Conservation (phyloP, 495 filamentous ascomycete genomes). For the Penicillium pancosmium region DNA sequence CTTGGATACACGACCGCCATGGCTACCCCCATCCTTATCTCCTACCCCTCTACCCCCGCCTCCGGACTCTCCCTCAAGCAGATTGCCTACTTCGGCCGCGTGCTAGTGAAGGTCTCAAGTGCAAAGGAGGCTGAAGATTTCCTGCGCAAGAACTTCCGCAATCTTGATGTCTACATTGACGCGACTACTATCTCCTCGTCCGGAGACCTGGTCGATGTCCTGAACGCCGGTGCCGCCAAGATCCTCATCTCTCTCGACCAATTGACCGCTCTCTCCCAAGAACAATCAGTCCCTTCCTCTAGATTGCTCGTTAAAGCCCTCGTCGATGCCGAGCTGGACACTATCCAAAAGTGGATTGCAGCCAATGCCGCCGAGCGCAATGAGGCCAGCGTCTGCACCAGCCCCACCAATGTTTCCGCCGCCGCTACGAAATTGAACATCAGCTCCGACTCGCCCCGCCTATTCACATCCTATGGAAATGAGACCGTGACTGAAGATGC, state of each 20-base stretch:
- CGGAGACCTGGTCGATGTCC: constrained; percentile 74
- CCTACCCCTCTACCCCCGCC: constrained; percentile 43
- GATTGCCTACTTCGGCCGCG: constrained; percentile 76
- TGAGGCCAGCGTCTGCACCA: constrained; percentile 55
- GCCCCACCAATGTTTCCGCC: constrained; percentile 53
- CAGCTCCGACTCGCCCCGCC: constrained; percentile 40
- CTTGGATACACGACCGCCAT: constrained; percentile 34
- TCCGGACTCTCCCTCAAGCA: constrained; percentile 65
- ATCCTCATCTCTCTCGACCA: constrained; percentile 78
- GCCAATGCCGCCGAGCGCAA: constrained; percentile 51
- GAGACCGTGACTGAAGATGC: constrained; percentile 43
- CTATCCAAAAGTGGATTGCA: constrained; percentile 41
- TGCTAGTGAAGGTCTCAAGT: constrained; percentile 68
- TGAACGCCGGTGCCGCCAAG: constrained; percentile 85
- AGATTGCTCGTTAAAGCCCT: constrained; percentile 56
- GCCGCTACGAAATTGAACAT: constrained; percentile 44
- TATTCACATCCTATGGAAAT: constrained; percentile 39
- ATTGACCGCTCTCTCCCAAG: constrained; percentile 52
- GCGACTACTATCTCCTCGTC: constrained; percentile 66
- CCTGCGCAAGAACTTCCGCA: constrained; percentile 65
- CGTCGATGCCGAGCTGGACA: constrained; percentile 37
- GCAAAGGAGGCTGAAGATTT: constrained; percentile 66
- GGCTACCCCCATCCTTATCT: constrained; percentile 54
- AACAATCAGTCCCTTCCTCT: constrained; percentile 58
- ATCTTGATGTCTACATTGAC: constrained; percentile 74